Base-by-base conservation (phyloP, 1,284 basidiomycete genomes). In the Abortiporus biennis region DNA sequence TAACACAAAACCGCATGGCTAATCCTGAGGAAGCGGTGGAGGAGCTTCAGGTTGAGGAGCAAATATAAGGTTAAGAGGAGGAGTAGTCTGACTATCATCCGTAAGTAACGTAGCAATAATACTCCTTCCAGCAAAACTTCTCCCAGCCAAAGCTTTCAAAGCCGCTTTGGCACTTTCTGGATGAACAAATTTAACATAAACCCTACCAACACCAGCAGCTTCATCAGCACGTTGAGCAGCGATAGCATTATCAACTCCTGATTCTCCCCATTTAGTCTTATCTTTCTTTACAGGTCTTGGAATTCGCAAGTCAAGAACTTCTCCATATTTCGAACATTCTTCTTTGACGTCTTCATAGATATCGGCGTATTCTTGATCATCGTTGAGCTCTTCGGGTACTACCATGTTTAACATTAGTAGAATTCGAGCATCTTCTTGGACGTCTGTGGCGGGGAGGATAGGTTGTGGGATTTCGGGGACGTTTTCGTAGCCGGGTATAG, bases 351-450 rank as follows among this genome's bases (percentile, higher is more conserved):
- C 95, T 58, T 96, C 92, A 49, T 91, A 80, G 44, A 99, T 82
- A 54, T 99, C 95, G 15, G 78, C 78, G 59, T 96, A 99, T 58
- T 99, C 95, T 48, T 84, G 71, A 61, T 98, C 95, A 58, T 94
- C 85, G 20, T 77, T 66, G 42, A 99, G 76, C 60, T 99, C 95
- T 44, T 99, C 95, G 2, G 90, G 66, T 0, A 90, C 91, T 49
- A 99, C 93, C 96, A 99, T 99, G 75, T 99, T 99, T 58, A 99
- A 72, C 85, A 99, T 89, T 58, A 97, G 84, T 59, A 99, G 77
- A 59, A 95, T 93, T 33, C 88, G 81, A 12, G 85, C 80, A 34
- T 84, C 74, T 23, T 65, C 66, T 35, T 71, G 73, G 40, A 70
- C 68, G 51, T 85, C 78, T 44, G 81, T 81, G 6, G 85, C 85